Evolutionary conservation across 352 stramenopile species (phyloP).

Genomic region (Globisporangium nagaii): DNA sequence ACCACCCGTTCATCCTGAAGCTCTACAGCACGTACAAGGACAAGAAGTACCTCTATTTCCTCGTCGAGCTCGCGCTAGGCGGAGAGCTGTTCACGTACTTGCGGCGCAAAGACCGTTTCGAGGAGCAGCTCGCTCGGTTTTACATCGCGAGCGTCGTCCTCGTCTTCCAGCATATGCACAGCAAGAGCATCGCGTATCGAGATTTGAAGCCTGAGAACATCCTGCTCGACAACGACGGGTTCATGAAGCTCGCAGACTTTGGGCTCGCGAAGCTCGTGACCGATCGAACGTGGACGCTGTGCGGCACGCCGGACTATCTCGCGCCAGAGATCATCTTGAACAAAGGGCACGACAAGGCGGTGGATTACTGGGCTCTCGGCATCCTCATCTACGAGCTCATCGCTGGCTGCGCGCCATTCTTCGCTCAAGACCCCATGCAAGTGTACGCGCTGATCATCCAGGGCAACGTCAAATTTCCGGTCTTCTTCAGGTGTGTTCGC

Average conservation of each 20-base stretch:
- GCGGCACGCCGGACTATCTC: conserved; percentile 90
- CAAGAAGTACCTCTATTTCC: conserved; percentile 86
- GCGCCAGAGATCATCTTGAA: conserved; percentile 91
- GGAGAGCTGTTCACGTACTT: conserved; percentile 93
- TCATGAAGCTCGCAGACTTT: conserved; percentile 91
- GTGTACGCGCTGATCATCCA: conserved; percentile 91
- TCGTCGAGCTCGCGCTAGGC: conserved; percentile 89
- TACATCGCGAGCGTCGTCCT: conserved; percentile 89
- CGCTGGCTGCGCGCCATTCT: conserved; percentile 82
- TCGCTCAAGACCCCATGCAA: conserved; percentile 87
- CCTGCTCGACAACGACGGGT: conserved; percentile 76
- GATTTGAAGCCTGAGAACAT: conserved; percentile 91
- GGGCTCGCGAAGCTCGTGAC: conserved; percentile 88
- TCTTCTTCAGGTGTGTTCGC: conserved; percentile 58
- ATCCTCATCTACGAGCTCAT: conserved; percentile 90
- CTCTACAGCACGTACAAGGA: conserved; percentile 89
- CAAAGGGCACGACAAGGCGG: conserved; percentile 85
- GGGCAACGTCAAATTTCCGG: conserved; percentile 82
- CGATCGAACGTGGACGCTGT: conserved; percentile 87
- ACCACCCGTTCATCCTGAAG: conserved; percentile 91
- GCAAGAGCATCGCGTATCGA: conserved; percentile 86
- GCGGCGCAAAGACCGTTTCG: conserved; percentile 61
- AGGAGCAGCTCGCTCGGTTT: conserved; percentile 73
- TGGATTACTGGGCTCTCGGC: conserved; percentile 90
- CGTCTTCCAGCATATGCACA: conserved; percentile 89